A percentile compares a stretch with the other conserved stretches of the same genome.
phyloP scores from a whole-genome alignment of 2,329 filamentous ascomycete genomes.

The Arthrobotrys sinensis region DNA sequence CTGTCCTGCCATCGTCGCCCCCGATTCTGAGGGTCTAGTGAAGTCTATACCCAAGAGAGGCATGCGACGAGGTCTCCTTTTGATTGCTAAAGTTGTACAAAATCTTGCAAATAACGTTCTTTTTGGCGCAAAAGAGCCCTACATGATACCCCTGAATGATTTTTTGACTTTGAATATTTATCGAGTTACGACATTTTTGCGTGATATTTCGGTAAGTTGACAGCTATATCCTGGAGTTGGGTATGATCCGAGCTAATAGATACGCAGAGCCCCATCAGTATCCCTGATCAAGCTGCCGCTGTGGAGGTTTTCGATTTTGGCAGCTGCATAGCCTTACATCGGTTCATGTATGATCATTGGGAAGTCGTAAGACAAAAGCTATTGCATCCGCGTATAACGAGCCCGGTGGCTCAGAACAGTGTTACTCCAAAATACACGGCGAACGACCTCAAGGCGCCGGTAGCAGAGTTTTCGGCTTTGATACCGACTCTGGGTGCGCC shows the following conservation, averaged over 20 bases:
- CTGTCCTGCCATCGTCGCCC: slow-evolving; percentile 80
- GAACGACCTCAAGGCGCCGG: slow-evolving; percentile 57
- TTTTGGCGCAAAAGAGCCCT: slow-evolving; percentile 80
- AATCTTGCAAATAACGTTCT: slow-evolving; percentile 81
- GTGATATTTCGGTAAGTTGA: slow-evolving; percentile 76
- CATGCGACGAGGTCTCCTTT: slow-evolving; percentile 77
- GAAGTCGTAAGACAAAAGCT: slow-evolving; percentile 78
- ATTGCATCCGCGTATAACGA: slow-evolving; percentile 71
- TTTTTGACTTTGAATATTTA: slow-evolving; percentile 80
- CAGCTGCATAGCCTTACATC: slow-evolving; percentile 78
- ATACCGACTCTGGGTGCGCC: slow-evolving; percentile 79
- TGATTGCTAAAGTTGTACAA: slow-evolving; percentile 80
- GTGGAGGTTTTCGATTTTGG: slow-evolving; percentile 76
- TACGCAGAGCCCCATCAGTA: slow-evolving; percentile 68
- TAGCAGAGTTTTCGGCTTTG: slow-evolving; percentile 67
- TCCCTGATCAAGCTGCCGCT: slow-evolving; percentile 62
- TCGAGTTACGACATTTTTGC: slow-evolving; percentile 76
- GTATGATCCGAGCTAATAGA: background rate
- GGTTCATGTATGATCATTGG: slow-evolving; percentile 81
- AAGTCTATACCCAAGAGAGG: slow-evolving; percentile 76
- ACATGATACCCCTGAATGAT: slow-evolving; percentile 80
- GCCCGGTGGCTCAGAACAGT: slow-evolving; percentile 41
- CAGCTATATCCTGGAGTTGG: background rate
- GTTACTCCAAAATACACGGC: slow-evolving; percentile 52
- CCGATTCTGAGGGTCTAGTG: slow-evolving; percentile 78